A percentile compares a stretch with the other conserved stretches of the same genome.
Evolutionary conservation across 108 stramenopile genomes (phyloP).

Genomic region (Cyclostephanos tholiformis): DNA sequence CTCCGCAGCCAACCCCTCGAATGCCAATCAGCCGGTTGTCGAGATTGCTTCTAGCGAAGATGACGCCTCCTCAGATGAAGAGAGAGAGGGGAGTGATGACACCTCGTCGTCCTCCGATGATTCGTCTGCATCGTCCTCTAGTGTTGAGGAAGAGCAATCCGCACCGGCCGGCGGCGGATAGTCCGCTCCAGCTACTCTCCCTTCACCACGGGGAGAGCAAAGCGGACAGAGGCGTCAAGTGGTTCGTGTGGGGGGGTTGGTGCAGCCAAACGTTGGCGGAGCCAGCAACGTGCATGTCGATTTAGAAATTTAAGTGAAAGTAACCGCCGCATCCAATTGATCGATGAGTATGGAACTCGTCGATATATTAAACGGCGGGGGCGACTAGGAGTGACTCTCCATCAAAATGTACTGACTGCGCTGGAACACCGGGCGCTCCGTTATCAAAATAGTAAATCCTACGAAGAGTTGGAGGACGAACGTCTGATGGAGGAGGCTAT

Average conservation of each 20-base stretch:
- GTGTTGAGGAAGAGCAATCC: slow-evolving; percentile 2
- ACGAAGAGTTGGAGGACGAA: background rate
- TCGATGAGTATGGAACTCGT: slow-evolving; percentile 1
- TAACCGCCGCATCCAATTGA: background rate
- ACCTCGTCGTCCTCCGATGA: too few species aligned
- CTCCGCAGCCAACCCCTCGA: too few species aligned
- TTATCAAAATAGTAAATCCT: background rate
- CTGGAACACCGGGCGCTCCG: background rate
- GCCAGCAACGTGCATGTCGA: too few species aligned
- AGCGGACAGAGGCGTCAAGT: too few species aligned
- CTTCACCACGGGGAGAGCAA: too few species aligned
- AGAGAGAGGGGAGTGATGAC: too few species aligned
- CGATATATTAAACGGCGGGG: background rate
- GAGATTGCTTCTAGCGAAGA: slow-evolving; percentile 3
- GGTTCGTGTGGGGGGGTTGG: too few species aligned
- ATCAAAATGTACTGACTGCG: background rate
- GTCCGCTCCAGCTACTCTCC: too few species aligned
- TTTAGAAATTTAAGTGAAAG: too few species aligned
- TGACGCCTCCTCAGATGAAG: background rate
- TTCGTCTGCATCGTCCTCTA: background rate
- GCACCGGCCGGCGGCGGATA: too few species aligned
- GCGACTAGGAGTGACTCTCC: background rate
- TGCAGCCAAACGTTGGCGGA: too few species aligned
- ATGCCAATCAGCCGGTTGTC: too few species aligned
- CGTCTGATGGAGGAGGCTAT: slow-evolving; percentile 3